These are phyloP conservation scores for Penicillium sp. DNA, from an alignment of 2,329 filamentous ascomycete genomes.

Conservation along the genomic window DNA sequence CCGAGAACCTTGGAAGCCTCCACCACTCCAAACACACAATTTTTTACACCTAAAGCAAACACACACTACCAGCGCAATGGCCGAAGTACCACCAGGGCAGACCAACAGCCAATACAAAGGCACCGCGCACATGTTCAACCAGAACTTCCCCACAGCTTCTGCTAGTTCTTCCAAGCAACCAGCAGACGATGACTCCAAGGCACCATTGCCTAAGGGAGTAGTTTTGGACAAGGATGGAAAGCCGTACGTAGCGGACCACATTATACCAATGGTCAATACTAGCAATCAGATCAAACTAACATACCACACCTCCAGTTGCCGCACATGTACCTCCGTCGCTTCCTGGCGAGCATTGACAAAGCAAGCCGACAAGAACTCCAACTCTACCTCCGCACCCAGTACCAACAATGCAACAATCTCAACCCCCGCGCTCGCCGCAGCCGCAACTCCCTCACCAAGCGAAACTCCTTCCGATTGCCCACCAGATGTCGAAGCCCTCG, in stretches of 20 bases:
- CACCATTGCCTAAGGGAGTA: slow-evolving; percentile 47
- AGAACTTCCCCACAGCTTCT: slow-evolving; percentile 5
- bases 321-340: slow-evolving; percentile 50
- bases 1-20: not conserved
- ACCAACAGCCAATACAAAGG: slow-evolving; percentile 16
- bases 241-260: slow-evolving; percentile 39
- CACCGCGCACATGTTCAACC: slow-evolving; percentile 16
- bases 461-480: slow-evolving; percentile 69
- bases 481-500: slow-evolving; percentile 83
- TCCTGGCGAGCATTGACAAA: slow-evolving; percentile 50
- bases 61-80: slow-evolving; percentile 7
- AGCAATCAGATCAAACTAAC: not conserved
- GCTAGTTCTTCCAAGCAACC: slow-evolving; percentile 21
- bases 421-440: slow-evolving; percentile 37
- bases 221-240: slow-evolving; percentile 53
- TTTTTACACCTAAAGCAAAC: not conserved
- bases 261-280: not conserved
- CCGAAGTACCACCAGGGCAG: slow-evolving; percentile 25
- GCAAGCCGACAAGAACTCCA: slow-evolving; percentile 31
- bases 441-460: slow-evolving; percentile 32
- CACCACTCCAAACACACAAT: not conserved
- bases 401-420: slow-evolving; percentile 29
- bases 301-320: slow-evolving; percentile 39
- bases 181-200: slow-evolving; percentile 27
- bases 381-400: slow-evolving; percentile 15